Evolutionary conservation across 371 early-diverging fungal genomes (phyloP).

Genomic region (Funneliformis caledonium): DNA sequence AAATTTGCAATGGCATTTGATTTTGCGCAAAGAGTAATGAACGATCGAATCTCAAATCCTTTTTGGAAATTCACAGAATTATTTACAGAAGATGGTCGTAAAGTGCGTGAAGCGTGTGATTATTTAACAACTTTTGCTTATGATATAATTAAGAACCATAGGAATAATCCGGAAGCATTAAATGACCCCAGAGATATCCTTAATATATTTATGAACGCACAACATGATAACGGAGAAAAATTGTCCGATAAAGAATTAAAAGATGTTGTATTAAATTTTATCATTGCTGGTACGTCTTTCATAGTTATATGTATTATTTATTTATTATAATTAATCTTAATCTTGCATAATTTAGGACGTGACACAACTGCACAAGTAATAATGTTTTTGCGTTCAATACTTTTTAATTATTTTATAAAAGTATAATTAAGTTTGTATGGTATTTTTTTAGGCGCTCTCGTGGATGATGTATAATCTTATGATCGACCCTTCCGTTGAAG

Average conservation of each 20-base stretch:
- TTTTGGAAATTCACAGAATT: constrained; percentile 47
- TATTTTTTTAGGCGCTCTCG: too few species aligned
- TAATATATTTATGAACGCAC: constrained; percentile 62
- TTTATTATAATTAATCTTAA: too few species aligned
- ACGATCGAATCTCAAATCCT: constrained; percentile 47
- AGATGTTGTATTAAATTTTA: too few species aligned
- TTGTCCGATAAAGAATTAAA: too few species aligned
- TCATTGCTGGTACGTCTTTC: too few species aligned
- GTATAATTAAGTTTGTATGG: too few species aligned
- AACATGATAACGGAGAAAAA: too few species aligned
- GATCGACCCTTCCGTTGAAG: constrained; percentile 59
- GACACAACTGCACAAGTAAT: constrained; percentile 58
- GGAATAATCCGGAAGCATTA: constrained; percentile 47
- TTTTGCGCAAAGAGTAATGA: constrained; percentile 47
- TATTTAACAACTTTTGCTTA: constrained; percentile 52
- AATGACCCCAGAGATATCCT: constrained; percentile 55
- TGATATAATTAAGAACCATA: constrained; percentile 52
- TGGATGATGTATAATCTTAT: constrained; percentile 59
- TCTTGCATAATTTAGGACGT: constrained; percentile 45
- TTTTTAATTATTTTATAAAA: too few species aligned
- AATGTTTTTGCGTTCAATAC: too few species aligned
- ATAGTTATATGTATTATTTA: too few species aligned
- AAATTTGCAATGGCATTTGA: constrained; percentile 66
- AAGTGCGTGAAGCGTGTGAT: constrained; percentile 40
- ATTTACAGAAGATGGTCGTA: constrained; percentile 40